Conservation (phyloP, 176 grass and related monocot genomes). For the Paspalum notatum region DNA sequence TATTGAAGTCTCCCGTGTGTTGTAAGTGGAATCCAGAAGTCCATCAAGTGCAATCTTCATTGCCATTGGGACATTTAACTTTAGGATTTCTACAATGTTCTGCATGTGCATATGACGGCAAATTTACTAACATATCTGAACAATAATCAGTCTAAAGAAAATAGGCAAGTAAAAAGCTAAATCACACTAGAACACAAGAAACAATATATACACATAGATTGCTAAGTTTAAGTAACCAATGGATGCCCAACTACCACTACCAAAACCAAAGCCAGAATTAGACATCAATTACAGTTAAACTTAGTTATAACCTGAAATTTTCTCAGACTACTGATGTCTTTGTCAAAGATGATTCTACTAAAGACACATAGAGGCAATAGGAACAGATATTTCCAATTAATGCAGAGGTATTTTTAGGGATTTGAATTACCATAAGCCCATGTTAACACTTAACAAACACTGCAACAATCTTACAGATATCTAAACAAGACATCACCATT, state of each 20-base stretch:
- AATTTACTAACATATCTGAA: not conserved
- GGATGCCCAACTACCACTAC: not conserved
- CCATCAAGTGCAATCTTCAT: slow-evolving; percentile 95
- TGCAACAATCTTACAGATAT: not conserved
- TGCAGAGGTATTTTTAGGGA: not conserved
- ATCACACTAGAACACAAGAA: not conserved
- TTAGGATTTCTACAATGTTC: slow-evolving; percentile 88
- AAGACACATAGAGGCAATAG: not conserved
- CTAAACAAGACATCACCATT: not conserved
- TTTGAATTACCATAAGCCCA: not conserved
- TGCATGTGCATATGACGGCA: slow-evolving; percentile 33
- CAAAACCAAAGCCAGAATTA: not conserved
- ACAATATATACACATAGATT: not conserved
- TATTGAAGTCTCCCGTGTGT: slow-evolving; percentile 71
- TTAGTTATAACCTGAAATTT: not conserved
- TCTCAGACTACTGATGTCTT: not conserved
- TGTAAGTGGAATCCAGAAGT: slow-evolving; percentile 78
- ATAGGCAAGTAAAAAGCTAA: not conserved
- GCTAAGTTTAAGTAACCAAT: not conserved
- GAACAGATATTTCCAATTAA: not conserved
- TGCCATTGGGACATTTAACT: slow-evolving; percentile 86
- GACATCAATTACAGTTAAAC: not conserved
- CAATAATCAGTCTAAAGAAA: not conserved
- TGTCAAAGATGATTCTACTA: not conserved
- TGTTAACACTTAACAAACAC: slow-evolving; percentile 16